Evolutionary conservation across 352 stramenopile species (phyloP).

Genomic region (Globisporangium takayamanum): DNA sequence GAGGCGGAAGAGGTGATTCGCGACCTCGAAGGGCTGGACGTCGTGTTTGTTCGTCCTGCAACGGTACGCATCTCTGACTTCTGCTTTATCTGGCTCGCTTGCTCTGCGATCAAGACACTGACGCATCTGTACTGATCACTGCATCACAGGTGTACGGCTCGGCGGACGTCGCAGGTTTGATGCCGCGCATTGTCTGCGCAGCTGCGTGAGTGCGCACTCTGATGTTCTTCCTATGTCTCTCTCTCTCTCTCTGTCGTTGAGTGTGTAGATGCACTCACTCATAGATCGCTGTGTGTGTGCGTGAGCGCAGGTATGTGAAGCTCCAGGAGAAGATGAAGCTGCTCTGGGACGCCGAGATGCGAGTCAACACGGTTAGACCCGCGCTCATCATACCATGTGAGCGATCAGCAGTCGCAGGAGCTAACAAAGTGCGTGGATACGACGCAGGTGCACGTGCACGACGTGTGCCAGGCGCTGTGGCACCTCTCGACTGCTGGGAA

Average conservation of each 20-base stretch:
- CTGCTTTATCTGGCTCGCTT: no score
- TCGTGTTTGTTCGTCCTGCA: conserved; percentile 67
- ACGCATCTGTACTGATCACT: not conserved
- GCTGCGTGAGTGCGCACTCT: conserved; percentile 45
- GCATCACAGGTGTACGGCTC: conserved; percentile 66
- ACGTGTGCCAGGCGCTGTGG: conserved; percentile 77
- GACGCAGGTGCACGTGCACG: conserved; percentile 65
- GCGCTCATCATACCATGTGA: no score
- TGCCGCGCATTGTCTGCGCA: conserved; percentile 81
- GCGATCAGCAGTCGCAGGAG: not conserved
- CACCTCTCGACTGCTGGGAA: conserved; percentile 50
- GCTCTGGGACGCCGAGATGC: conserved; percentile 83
- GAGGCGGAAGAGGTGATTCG: conserved; percentile 75
- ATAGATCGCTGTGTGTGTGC: not conserved
- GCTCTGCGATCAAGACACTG: not conserved
- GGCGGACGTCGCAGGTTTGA: conserved; percentile 71
- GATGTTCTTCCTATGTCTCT: no score
- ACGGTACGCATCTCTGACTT: conserved; percentile 27
- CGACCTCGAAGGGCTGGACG: conserved; percentile 41
- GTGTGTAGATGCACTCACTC: not conserved
- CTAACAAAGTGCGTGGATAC: not conserved
- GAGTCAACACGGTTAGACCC: conserved; percentile 65
- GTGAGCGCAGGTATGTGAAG: conserved; percentile 57
- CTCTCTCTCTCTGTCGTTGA: not conserved
- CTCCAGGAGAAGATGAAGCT: conserved; percentile 86